phyloP scores from a whole-genome alignment of 1,284 basidiomycete genomes.

The Anthracocystis walkeri region DNA sequence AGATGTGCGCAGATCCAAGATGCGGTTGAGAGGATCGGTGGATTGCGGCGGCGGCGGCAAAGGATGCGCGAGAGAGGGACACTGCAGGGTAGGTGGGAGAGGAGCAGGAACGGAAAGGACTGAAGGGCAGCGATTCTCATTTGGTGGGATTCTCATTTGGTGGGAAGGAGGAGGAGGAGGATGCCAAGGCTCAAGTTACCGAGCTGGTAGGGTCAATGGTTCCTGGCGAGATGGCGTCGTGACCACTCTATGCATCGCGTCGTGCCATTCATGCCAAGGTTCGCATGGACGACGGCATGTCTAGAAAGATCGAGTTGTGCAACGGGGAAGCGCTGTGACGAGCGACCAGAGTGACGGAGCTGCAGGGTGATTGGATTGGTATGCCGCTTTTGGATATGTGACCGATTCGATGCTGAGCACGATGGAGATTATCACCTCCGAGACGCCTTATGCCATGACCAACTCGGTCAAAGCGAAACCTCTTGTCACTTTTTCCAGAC shows the following conservation, averaged over 20 bases:
- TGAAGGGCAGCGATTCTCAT: too few species aligned
- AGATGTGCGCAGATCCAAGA: neutral
- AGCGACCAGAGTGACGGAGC: neutral
- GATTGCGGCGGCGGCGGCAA: conserved; percentile 3
- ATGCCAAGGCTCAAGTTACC: conserved; percentile 13
- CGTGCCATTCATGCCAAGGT: conserved; percentile 8
- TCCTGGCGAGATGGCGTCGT: conserved; percentile 15
- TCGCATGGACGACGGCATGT: conserved; percentile 3
- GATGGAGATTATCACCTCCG: too few species aligned
- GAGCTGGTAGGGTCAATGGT: neutral
- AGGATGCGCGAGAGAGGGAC: conserved; percentile 1
- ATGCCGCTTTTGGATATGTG: conserved; percentile 4
- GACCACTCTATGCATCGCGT: conserved; percentile 13
- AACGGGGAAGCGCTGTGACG: neutral
- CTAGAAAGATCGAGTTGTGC: conserved; percentile 15
- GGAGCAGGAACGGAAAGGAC: conserved; percentile 1
- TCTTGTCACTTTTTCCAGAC: neutral
- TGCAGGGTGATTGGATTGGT: conserved; percentile 13
- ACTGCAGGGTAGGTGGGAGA: conserved; percentile 4
- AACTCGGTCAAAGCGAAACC: neutral
- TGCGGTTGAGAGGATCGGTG: neutral
- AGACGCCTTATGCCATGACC: too few species aligned
- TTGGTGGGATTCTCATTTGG: too few species aligned
- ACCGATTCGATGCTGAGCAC: too few species aligned
- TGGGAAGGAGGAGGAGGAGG: neutral